Conservation (phyloP, 306 rosid genomes). For the Hylodesmum podocarpum region DNA sequence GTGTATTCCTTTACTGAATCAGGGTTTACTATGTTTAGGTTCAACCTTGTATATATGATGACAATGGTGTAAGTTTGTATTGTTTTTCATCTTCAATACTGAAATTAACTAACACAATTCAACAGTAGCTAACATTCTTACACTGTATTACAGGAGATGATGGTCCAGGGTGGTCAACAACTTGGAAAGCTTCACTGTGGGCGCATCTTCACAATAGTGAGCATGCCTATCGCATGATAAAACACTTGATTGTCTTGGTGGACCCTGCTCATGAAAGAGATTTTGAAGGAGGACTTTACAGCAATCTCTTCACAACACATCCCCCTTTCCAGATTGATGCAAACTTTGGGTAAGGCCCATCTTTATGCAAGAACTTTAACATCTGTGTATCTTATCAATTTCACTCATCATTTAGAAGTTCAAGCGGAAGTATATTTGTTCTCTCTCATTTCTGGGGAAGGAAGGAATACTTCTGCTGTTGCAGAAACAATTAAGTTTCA, state of each 20-base stretch:
- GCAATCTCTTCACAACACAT: constrained; percentile 88
- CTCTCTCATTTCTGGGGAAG: not conserved
- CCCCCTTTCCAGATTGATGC: constrained; percentile 99
- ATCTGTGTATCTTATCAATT: not conserved
- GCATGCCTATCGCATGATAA: constrained; percentile 89
- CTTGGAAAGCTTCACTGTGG: constrained; percentile 85
- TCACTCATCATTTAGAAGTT: constrained; percentile 19
- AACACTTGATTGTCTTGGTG: constrained; percentile 78
- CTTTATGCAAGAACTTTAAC: not conserved
- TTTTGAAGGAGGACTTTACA: constrained; percentile 87
- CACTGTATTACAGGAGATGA: constrained; percentile 71
- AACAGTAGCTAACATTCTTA: constrained; percentile 26
- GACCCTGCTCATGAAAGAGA: constrained; percentile 74
- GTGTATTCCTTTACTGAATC: not conserved
- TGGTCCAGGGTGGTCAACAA: constrained; percentile 99
- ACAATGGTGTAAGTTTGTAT: not conserved
- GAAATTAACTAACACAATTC: not conserved
- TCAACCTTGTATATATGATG: not conserved
- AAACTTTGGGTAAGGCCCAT: constrained; percentile 76
- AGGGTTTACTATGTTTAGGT: constrained; percentile 1
- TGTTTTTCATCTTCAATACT: not conserved
- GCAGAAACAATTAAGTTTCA: not conserved
- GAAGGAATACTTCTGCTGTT: not conserved
- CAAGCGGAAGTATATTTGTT: constrained; percentile 9
- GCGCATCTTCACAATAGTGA: constrained; percentile 85